Base-by-base conservation (phyloP, 768 basidiomycete genomes). In the Trametopsis cervina region DNA sequence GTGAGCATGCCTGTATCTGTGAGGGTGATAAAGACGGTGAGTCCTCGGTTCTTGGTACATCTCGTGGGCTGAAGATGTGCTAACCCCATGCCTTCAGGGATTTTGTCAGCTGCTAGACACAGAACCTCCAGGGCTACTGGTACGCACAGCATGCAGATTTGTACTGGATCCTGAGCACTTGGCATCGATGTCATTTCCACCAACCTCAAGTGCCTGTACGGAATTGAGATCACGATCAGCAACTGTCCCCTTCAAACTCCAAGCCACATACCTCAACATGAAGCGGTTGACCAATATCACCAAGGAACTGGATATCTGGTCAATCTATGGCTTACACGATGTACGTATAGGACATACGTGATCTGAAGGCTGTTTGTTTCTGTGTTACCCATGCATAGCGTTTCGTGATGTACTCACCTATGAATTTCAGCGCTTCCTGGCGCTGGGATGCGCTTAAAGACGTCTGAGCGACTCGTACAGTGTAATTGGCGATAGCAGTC, bases 401-500 rank as follows among this genome's bases (percentile, higher is more conserved):
- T 40, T 20, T 40, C 10, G 22, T 20, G 11, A 6, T n/a, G 13
- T 5, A 44, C 60, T 38, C 45, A 62, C 60, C 75, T 11, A 80
- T 56, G 58, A 78, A 81, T 51, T 73, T 71, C 23, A 81, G 61
- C 4, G 78, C 77, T 52, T 80, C 73, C 49, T 75, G 73, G 4
- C 63, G 58, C 54, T 79, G 75, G 1, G 62, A 55, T 4, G 63
- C 63, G 33, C 66, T 66, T 18, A 79, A 65, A 4, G 63, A 58
- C 4, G 70, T 68, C 43, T 75, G 61, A 10, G 69, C 64, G 17
- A 78, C 69, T 11, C 76, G 72, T 12, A 60, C 66, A 3, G 77
- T 81, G 55, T 78, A 79, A 59, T 79, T 80, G 1, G 77, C 73
- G 51, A 78, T 78, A 22, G 78, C 77, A 27, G 67, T 70, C 47